A percentile compares a stretch with the other conserved stretches of the same genome.
These are phyloP conservation scores for Corynascus novoguineensis DNA, from an alignment of 495 filamentous ascomycete species.

Conservation along the genomic window DNA sequence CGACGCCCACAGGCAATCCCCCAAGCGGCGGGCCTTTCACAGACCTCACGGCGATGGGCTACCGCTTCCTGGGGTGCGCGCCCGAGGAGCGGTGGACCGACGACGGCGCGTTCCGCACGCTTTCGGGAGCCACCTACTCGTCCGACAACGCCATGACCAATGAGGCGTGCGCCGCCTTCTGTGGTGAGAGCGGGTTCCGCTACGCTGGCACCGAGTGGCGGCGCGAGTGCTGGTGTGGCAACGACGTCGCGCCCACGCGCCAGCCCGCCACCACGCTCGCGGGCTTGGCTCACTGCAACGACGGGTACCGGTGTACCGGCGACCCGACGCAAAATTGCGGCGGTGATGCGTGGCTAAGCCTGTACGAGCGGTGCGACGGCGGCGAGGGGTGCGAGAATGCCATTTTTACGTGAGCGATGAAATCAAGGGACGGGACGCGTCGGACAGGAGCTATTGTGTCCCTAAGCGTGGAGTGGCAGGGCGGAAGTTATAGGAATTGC, in stretches of 20 bases:
- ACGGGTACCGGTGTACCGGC: conserved; percentile 39
- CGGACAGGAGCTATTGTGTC: background rate
- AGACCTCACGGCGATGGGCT: conserved; percentile 24
- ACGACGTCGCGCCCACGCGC: conserved; percentile 28
- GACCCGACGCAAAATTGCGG: conserved; percentile 39
- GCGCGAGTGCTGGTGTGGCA: conserved; percentile 63
- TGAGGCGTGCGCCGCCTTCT: conserved; percentile 51
- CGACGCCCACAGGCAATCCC: conserved; percentile 6
- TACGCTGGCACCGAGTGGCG: conserved; percentile 61
- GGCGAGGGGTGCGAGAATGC: conserved; percentile 24
- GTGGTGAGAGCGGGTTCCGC: conserved; percentile 37
- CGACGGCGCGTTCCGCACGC: conserved; percentile 30
- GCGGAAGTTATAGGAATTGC: background rate
- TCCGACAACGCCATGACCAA: conserved; percentile 49
- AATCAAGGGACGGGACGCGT: too few relatives aligned
- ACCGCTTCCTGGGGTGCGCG: conserved; percentile 28
- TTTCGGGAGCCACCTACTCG: conserved; percentile 26
- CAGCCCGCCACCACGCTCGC: conserved; percentile 23
- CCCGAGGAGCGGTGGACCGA: conserved; percentile 25
- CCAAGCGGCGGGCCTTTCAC: conserved; percentile 15
- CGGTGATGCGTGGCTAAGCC: conserved; percentile 31
- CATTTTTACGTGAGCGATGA: conserved; percentile 19
- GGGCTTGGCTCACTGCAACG: conserved; percentile 30
- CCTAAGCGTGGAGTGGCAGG: background rate
- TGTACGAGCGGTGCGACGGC: conserved; percentile 25